Base-by-base conservation (phyloP, 441 rosid species). In the Pelargonium fulgidum region DNA sequence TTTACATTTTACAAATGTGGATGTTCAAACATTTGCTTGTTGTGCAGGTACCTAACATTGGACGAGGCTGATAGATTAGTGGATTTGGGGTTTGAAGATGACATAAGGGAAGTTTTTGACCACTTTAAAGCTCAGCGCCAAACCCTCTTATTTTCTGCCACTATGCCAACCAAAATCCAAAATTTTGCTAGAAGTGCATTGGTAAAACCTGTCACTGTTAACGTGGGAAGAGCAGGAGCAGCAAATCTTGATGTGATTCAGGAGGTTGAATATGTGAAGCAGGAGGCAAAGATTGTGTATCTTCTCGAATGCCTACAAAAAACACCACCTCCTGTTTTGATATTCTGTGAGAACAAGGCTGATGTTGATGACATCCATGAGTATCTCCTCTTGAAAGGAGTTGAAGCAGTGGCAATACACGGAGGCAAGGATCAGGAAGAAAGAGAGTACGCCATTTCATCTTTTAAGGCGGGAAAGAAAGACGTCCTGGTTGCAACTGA, bases 371-470 rank as follows among this genome's bases (percentile, higher is more conserved):
- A 88, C 68, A 91, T 91, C 68, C 97, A 89, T 63, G 96, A 93
- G 81, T 93, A 93, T 76, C 85, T 91, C 48, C 91, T 93, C 26
- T 74, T 88, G 68, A 93, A 93, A 83, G 97, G 97, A 72, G 96
- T 93, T 52, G 97, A 91, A 77, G 98, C 91, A 39, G 98, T 91
- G 58, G 90, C 96, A 10, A 73, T 89, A 69, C 97, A 93, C 74
- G 97, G 98, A 73, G 97, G 96, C 26, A 89, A 93, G 73, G 96
- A 91, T 81, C 97, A 91, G 79, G 96, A 89, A 78, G 98, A 89
- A 74, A 85, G 98, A 82, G 98, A 91, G 66, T 82, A 91, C 39
- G 92, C 98, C 7, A 91, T 91, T 73, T 80, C 93, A 42, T 88
- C 97, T 3, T 89, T 93, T 45, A 93, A 89, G 80, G 87, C 97